Evolutionary conservation across 352 stramenopile species (phyloP).

Genomic region (Phytophthora kernoviae): DNA sequence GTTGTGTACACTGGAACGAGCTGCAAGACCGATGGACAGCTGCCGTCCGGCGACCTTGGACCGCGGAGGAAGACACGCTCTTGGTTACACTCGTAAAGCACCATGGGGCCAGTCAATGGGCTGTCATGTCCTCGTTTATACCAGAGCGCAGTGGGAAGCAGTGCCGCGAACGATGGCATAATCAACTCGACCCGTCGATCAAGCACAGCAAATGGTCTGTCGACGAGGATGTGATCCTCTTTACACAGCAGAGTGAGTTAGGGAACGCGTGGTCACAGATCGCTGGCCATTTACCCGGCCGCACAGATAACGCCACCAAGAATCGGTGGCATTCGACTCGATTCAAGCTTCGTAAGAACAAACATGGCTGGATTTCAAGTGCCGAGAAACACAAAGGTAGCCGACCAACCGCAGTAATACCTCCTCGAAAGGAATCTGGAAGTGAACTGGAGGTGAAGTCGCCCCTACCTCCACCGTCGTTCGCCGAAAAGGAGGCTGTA

Average conservation of each 20-base stretch:
- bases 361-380: not conserved
- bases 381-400: too few species aligned
- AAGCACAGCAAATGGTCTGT: slow-evolving; percentile 39
- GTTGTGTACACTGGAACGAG: slow-evolving; percentile 42
- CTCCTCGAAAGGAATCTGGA: too few species aligned
- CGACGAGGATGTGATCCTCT: slow-evolving; percentile 42
- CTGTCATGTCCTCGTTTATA: slow-evolving; percentile 62
- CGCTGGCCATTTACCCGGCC: slow-evolving; percentile 42
- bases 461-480: not conserved
- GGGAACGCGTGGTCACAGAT: slow-evolving; percentile 62
- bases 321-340: slow-evolving; percentile 51
- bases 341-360: slow-evolving; percentile 1
- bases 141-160: slow-evolving; percentile 70
- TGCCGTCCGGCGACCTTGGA: slow-evolving; percentile 45
- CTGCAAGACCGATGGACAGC: slow-evolving; percentile 39
- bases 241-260: slow-evolving; percentile 30
- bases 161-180: slow-evolving; percentile 61
- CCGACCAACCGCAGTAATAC: too few species aligned
- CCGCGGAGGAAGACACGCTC: slow-evolving; percentile 43
- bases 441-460: too few species aligned
- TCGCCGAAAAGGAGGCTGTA: not conserved
- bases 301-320: slow-evolving; percentile 61
- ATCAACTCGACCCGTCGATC: slow-evolving; percentile 48
- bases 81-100: slow-evolving; percentile 41
- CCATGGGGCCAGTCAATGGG: slow-evolving; percentile 58